Conservation (phyloP, 345 rosid genomes). For the Gossypium herbaceum region DNA sequence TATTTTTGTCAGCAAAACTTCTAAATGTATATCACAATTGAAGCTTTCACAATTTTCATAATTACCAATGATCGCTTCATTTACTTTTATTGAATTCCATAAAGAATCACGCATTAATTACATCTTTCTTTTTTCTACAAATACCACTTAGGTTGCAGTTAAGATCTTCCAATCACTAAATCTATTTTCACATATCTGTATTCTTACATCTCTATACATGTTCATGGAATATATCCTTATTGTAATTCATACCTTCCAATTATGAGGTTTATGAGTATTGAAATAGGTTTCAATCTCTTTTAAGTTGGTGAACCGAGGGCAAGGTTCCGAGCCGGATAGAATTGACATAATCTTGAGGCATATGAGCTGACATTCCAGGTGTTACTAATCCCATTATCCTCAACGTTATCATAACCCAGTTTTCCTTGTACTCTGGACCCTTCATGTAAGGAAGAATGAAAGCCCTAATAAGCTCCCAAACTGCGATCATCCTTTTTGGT, state of each 20-base stretch:
- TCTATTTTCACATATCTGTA: background rate
- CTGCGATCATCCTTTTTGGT: constrained; percentile 42
- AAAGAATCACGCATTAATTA: no score
- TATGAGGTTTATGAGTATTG: background rate
- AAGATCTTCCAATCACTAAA: no score
- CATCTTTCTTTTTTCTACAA: no score
- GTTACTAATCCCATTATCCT: constrained; percentile 42
- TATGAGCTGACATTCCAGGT: constrained; percentile 60
- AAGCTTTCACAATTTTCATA: no score
- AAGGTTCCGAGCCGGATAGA: constrained; percentile 39
- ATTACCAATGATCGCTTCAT: no score
- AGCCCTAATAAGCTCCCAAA: constrained; percentile 59
- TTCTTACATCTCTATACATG: background rate
- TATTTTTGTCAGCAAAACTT: background rate
- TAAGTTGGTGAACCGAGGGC: background rate
- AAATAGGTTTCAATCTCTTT: background rate
- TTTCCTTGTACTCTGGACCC: constrained; percentile 26
- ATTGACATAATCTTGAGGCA: constrained; percentile 52
- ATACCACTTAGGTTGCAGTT: no score
- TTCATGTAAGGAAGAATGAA: constrained; percentile 34
- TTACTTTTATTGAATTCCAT: no score
- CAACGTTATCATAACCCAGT: constrained; percentile 35
- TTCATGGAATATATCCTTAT: background rate
- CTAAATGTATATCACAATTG: background rate
- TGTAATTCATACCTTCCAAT: background rate